Evolutionary conservation across 768 basidiomycete genomes (phyloP), one percentile per base, ranked within the genome.

Genomic region (Lentinula sp.): DNA sequence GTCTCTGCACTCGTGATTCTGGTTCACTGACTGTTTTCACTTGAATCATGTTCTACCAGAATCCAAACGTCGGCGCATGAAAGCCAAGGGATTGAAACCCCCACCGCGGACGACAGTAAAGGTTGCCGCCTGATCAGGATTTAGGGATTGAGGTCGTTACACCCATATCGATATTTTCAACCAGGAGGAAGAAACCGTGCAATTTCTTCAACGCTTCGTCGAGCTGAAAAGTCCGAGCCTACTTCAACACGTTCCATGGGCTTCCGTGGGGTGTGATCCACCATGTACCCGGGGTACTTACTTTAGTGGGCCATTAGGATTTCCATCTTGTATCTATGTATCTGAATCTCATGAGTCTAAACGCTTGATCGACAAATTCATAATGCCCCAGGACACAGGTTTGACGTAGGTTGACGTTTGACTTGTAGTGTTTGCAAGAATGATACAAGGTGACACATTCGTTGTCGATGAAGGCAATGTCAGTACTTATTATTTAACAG

Each of bases 41-140:
- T 62, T 61, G 28, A 28, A 28, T 28, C 28, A 28, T 28, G 28
- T 2, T 3, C 28, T 28, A 28, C 28, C 70, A 91, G 90, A 88
- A 74, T 81, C 85, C 1, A 90, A 86, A 73, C 84, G 90, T 66
- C 84, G 81, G 68, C 83, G 83, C 62, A 84, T 90, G 82, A 92
- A 88, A 68, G 85, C 85, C 5, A 89, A 86, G 71, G 87, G 89
- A 59, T 76, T 90, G 46, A 85, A 84, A 45, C 85, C 85, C 49
- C 85, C 81, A 35, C 81, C 85, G 36, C 83, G 85, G 55, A 72
- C 70, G 45, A 69, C 69, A 46, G 66, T 68, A 63, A 68, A 73
- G 61, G 68, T 69, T 57, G 73, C 69, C 43, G 62, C 62, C 18
- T 64, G 18, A 57, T 2, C 6, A 7, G 13, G 37, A 20, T 28